Conservation (phyloP, 169 alveolate genomes). For the Plasmodium blacklocki region DNA sequence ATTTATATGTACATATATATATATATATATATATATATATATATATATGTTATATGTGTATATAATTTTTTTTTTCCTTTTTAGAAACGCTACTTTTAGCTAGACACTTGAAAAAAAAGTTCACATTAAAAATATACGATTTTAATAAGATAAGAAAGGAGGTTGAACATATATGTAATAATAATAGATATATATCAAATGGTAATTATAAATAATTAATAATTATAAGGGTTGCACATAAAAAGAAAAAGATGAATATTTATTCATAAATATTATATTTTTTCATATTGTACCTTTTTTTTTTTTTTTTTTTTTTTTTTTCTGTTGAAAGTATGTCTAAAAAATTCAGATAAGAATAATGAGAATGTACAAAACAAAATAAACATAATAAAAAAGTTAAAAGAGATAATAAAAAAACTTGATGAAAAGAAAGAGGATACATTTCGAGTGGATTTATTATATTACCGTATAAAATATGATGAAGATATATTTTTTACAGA, state of each 20-base stretch:
- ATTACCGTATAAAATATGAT: conserved; percentile 54
- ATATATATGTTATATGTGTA: conserved; percentile 10
- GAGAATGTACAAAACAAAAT: conserved; percentile 3
- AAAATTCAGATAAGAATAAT: not conserved
- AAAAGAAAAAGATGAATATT: conserved; percentile 1
- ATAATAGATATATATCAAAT: not conserved
- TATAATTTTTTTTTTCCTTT: not conserved
- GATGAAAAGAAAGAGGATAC: conserved; percentile 15
- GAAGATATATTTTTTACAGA: conserved; percentile 23
- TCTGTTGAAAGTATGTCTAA: not conserved
- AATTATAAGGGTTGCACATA: not conserved
- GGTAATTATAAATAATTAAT: conserved; percentile 8
- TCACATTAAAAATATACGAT: conserved; percentile 35
- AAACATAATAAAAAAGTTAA: conserved; percentile 30
- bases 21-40: conserved; percentile 14
- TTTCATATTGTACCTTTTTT: no score
- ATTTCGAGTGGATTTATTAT: conserved; percentile 38
- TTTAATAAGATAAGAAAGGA: conserved; percentile 39
- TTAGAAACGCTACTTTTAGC: conserved; percentile 38
- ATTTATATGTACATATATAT: not conserved
- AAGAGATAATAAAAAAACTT: conserved; percentile 19
- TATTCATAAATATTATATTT: no score
- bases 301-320: conserved; percentile 4
- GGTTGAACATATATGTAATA: conserved; percentile 11
- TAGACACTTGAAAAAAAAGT: conserved; percentile 25